Evolutionary conservation across 805 yeast species (phyloP).

Genomic region (Starmerella apicola): DNA sequence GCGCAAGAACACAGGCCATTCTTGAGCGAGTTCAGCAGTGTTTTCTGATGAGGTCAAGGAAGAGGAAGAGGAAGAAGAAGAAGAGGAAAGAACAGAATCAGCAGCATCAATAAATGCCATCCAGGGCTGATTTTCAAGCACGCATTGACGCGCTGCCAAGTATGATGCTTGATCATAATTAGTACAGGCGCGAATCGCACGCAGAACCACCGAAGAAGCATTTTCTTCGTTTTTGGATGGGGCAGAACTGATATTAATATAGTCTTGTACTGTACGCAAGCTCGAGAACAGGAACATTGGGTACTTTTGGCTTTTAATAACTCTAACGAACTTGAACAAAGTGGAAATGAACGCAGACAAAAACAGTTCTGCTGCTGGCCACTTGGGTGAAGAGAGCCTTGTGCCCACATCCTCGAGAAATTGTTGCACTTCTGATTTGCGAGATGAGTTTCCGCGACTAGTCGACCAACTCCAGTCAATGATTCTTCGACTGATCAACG

Average conservation of each 20-base stretch:
- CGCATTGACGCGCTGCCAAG: conserved; percentile 10
- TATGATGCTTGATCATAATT: conserved; percentile 5
- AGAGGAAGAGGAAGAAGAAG: too few species aligned
- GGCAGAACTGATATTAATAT: background rate
- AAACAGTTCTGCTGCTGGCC: conserved; percentile 14
- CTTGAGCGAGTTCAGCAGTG: background rate
- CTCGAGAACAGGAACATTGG: conserved; percentile 6
- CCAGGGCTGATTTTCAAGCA: conserved; percentile 6
- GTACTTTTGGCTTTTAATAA: conserved; percentile 5
- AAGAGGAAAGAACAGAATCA: background rate
- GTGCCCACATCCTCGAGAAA: conserved; percentile 2
- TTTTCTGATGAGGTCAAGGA: too few species aligned
- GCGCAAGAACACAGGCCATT: conserved; percentile 2
- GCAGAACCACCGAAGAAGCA: background rate
- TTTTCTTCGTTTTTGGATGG: background rate
- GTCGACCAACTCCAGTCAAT: conserved; percentile 6
- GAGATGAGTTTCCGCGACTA: background rate
- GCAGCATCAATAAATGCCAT: conserved; percentile 5
- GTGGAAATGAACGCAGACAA: conserved; percentile 6
- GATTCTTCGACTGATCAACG: conserved; percentile 10
- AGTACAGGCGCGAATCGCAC: background rate
- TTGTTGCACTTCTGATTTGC: background rate
- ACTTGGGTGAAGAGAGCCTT: conserved; percentile 3
- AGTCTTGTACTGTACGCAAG: conserved; percentile 3
- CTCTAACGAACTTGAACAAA: conserved; percentile 4